Evolutionary conservation across 345 rosid genomes (phyloP).

Genomic region (Stellera chamaejasme): DNA sequence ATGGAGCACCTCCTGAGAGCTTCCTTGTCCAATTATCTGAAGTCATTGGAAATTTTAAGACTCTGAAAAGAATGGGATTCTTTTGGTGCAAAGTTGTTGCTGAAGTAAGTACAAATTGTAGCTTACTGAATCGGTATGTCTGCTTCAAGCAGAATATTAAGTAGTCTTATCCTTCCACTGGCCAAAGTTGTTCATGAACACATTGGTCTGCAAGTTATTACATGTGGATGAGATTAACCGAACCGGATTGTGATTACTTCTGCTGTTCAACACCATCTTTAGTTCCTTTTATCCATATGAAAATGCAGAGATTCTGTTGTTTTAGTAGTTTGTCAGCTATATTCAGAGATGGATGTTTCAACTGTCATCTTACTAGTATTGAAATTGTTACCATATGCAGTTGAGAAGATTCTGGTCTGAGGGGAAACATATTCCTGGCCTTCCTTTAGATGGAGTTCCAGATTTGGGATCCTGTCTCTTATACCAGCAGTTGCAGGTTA

Average conservation of each 20-base stretch:
- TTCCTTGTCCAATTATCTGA: conserved; percentile 82
- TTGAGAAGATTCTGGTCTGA: conserved; percentile 74
- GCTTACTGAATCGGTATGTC: background rate
- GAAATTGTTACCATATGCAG: conserved; percentile 38
- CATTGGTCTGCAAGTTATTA: no score
- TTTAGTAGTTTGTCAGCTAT: background rate
- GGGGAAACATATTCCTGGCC: conserved; percentile 68
- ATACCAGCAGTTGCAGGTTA: conserved; percentile 82
- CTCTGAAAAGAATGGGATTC: conserved; percentile 65
- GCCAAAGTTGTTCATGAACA: no score
- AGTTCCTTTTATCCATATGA: background rate
- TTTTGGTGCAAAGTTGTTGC: conserved; percentile 78
- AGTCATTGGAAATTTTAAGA: conserved; percentile 84
- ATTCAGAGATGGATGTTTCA: background rate
- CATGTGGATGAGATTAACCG: no score
- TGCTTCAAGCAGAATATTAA: no score
- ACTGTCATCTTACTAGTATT: conserved; percentile 15
- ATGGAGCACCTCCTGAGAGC: conserved; percentile 75
- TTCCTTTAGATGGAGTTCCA: conserved; percentile 62
- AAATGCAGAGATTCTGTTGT: conserved; percentile 1
- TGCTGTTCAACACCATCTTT: background rate
- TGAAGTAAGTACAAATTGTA: conserved; percentile 53
- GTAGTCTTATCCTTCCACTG: no score
- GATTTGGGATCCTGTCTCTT: conserved; percentile 81
- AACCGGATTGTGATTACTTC: background rate